These are phyloP conservation scores for Penicillium taxi DNA, from an alignment of 495 filamentous ascomycete genomes.

Conservation along the genomic window DNA sequence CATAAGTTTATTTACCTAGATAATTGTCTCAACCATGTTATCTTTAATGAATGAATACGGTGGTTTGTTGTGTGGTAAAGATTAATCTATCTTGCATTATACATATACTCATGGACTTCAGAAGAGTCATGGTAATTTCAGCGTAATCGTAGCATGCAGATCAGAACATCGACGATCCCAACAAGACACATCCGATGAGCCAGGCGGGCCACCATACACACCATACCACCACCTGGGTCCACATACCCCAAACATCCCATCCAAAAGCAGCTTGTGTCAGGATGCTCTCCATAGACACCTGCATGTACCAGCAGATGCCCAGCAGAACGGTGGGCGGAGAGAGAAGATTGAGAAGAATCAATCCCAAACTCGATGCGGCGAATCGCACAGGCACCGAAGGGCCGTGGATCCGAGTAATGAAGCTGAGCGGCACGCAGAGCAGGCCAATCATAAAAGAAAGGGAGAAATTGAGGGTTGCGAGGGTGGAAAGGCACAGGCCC, in stretches of 20 bases:
- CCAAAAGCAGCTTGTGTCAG: slow-evolving; percentile 75
- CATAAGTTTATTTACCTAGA: slow-evolving; percentile 39
- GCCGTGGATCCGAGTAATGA: slow-evolving; percentile 47
- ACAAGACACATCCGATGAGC: slow-evolving; percentile 55
- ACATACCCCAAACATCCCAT: slow-evolving; percentile 87
- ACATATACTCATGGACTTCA: background rate
- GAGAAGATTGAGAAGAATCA: slow-evolving; percentile 47
- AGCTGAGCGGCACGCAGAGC: slow-evolving; percentile 65
- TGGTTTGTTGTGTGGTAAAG: slow-evolving; percentile 4
- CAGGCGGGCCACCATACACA: slow-evolving; percentile 98
- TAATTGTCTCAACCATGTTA: slow-evolving; percentile 10
- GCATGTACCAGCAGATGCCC: slow-evolving; percentile 43
- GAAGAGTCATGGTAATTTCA: too few species aligned
- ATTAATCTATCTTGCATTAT: slow-evolving; percentile 8
- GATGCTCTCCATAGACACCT: slow-evolving; percentile 44
- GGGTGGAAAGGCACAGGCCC: slow-evolving; percentile 81
- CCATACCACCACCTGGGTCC: slow-evolving; percentile 87
- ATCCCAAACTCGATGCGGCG: slow-evolving; percentile 16
- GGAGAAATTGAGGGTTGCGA: slow-evolving; percentile 94
- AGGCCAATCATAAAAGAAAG: slow-evolving; percentile 82
- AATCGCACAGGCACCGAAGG: slow-evolving; percentile 15
- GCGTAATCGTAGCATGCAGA: too few species aligned
- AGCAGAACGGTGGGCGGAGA: slow-evolving; percentile 59
- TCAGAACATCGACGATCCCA: slow-evolving; percentile 37
- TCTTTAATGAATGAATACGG: slow-evolving; percentile 23